Percentiles rank a stretch among this genome's conserved stretches.
Evolutionary conservation across 768 basidiomycete species (phyloP).

Genomic region (Sporobolomyces phaffii): DNA sequence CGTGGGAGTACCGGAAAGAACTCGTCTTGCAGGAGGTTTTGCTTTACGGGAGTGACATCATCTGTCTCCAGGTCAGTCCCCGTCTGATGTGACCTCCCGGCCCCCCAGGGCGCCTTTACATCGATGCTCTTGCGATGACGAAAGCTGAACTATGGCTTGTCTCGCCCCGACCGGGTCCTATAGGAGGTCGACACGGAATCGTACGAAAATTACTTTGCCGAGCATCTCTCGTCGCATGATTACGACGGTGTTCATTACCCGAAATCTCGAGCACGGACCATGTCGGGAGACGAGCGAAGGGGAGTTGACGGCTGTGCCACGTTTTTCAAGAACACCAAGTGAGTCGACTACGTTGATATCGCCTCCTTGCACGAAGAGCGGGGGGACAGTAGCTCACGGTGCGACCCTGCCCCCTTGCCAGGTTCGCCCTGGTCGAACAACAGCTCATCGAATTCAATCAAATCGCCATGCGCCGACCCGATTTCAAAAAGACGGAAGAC

Average conservation of each 20-base stretch:
- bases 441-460: constrained; percentile 88
- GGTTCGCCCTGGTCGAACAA: constrained; percentile 87
- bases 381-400: no score
- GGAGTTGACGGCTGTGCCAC: constrained; percentile 93
- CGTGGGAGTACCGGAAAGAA: constrained; percentile 91
- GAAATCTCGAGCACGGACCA: constrained; percentile 86
- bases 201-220: constrained; percentile 83
- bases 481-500: constrained; percentile 95
- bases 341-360: no score
- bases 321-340: constrained; percentile 87
- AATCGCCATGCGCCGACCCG: constrained; percentile 82
- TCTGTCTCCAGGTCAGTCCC: constrained; percentile 67
- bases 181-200: constrained; percentile 82
- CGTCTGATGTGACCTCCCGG: no score
- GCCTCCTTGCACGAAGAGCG: no score
- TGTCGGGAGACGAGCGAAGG: constrained; percentile 76
- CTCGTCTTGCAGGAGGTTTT: constrained; percentile 77
- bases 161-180: not conserved
- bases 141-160: no score
- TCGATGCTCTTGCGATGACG: constrained; percentile 3
- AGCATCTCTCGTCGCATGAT: constrained; percentile 63
- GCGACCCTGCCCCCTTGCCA: no score
- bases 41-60: constrained; percentile 73
- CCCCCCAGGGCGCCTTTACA: not conserved
- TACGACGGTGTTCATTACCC: constrained; percentile 91